Conservation (phyloP, 2,329 filamentous ascomycete genomes). For the Tympanopsis confertula region DNA sequence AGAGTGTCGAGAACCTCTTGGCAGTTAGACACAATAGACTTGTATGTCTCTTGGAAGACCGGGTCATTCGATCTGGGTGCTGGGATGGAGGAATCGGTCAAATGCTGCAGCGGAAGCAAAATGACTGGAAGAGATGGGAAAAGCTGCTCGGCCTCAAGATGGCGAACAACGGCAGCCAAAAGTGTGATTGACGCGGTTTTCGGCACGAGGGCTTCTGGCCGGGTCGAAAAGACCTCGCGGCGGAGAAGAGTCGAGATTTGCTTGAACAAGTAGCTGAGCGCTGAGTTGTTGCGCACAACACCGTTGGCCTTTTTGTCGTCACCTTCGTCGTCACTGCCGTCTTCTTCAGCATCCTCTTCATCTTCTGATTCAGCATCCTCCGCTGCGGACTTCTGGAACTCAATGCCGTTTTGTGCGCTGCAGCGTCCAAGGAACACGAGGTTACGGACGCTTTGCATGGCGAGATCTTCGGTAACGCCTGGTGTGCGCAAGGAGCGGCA, state of each 20-base stretch:
- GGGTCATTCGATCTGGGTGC: slow-evolving; percentile 37
- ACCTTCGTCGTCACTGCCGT: slow-evolving; percentile 4
- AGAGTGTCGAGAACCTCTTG: slow-evolving; percentile 42
- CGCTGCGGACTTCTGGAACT: slow-evolving; percentile 20
- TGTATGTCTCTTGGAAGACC: slow-evolving; percentile 43
- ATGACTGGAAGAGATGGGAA: slow-evolving; percentile 29
- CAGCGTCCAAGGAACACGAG: slow-evolving; percentile 54
- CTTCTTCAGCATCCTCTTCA: slow-evolving; percentile 16
- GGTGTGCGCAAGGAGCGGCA: slow-evolving; percentile 32
- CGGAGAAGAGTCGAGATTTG: slow-evolving; percentile 50
- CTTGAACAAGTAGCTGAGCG: slow-evolving; percentile 38
- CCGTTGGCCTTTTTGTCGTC: background rate
- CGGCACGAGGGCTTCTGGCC: slow-evolving; percentile 34
- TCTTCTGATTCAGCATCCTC: slow-evolving; percentile 20
- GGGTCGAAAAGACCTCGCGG: slow-evolving; percentile 34
- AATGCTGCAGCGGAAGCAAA: slow-evolving; percentile 34
- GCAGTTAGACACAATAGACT: slow-evolving; percentile 36
- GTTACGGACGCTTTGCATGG: slow-evolving; percentile 51
- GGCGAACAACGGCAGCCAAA: slow-evolving; percentile 40
- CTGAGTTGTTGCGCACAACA: slow-evolving; percentile 21
- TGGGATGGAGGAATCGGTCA: slow-evolving; percentile 48
- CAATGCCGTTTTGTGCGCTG: slow-evolving; percentile 43
- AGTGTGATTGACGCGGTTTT: slow-evolving; percentile 46
- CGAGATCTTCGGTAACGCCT: slow-evolving; percentile 43
- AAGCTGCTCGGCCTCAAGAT: slow-evolving; percentile 35